Base-by-base conservation (phyloP, 2,329 filamentous ascomycete species). In the Tolypocladium inflatum region DNA sequence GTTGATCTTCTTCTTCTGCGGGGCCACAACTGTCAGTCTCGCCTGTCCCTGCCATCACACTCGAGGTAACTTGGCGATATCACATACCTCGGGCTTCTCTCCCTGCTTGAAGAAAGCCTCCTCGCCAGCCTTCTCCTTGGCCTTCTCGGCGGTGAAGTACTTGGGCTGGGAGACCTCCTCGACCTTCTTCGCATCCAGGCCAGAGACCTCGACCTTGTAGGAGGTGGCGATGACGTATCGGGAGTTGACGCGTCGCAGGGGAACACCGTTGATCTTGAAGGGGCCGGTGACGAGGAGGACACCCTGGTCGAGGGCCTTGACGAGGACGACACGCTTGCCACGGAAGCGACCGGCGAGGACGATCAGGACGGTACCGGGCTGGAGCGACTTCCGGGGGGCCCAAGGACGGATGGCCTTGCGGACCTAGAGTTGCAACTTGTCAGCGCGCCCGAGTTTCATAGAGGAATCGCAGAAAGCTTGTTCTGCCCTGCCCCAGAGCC, bases 211-310 rank as follows among this genome's bases (percentile, higher is more conserved):
- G 73, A 96, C 84, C 80, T 88, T 90, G 76, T 87, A 86, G 71
- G 88, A 91, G 73, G 90, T 95, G 74, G 90, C 90, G 76, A 95
- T 95, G 75, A 95, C 90, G 80, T 94, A 95, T 80, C 90, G 88
- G 76, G 90, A 83, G 83, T 95, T 95, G 76, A 95, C 90, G 78
- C 90, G 87, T 81, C 94, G 89, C 74, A 99, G 88, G 70, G 94
- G 94, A 67, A 99, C 94, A 79, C 94, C 94, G 84, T 99, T 99
- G 83, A 99, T 89, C 89, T 97, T 99, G 90, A 97, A 99, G 76
- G 94, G 94, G 73, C 94, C 94, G 76, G 94, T 99, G 73, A 99
- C 91, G 77, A 99, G 91, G 78, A 99, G 91, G 68, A 97, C 91
- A 82, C 94, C 94, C 83, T 97, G 91, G 75, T 90, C 84, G 74